Evolutionary conservation across 2,329 filamentous ascomycete species (phyloP), one percentile per base, ranked within the genome.

Genomic region (Cladosporium sp.): DNA sequence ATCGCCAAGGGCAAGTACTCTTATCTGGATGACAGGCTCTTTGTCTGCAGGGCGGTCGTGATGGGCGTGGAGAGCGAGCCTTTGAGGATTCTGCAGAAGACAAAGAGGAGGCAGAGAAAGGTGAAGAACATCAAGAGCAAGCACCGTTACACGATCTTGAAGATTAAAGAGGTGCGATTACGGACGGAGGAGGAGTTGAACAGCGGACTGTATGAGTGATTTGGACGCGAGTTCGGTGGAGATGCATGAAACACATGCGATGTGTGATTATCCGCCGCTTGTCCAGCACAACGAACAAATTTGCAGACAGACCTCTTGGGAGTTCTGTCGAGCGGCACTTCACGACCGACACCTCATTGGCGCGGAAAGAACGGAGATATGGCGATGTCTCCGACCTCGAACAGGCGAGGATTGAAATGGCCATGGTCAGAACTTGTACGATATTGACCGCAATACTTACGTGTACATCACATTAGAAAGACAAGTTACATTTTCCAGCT

Each of bases 131-230:
- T 94, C 9, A 87, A 82, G 77, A 97, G 91, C 79, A 97, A 99
- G 82, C 90, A 96, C 71, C 82, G 84, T 68, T 96, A 89, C 74
- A 99, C 94, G 2, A 83, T 96, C 20, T 70, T 99, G 74, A 82
- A 86, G 69, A 88, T 99, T 62, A 88, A 88, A 70, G 90, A 97
- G 75, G 71, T 97, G 62, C 87, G 83, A 70, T 80, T 96, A 4
- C 83, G 79, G 73, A 77, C 74, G 24, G 55, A 57, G 37, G 55
- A 51, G 4, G 55, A 57, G 39, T 20, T 55, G 19, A 47, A 47
- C 40, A 47, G 32, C 32, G 52, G 52, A 19, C 8, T 20, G 4
- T 19, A 32, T 17, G 39, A 53, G 15, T 53, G 47, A 50, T 42
- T 22, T 5, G n/a, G n/a, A 22, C 15, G 5, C 19, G 39, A 19